Evolutionary conservation across 2,329 filamentous ascomycete genomes (phyloP), one percentile per base, ranked within the genome.

Genomic region (Diaporthe sp.): DNA sequence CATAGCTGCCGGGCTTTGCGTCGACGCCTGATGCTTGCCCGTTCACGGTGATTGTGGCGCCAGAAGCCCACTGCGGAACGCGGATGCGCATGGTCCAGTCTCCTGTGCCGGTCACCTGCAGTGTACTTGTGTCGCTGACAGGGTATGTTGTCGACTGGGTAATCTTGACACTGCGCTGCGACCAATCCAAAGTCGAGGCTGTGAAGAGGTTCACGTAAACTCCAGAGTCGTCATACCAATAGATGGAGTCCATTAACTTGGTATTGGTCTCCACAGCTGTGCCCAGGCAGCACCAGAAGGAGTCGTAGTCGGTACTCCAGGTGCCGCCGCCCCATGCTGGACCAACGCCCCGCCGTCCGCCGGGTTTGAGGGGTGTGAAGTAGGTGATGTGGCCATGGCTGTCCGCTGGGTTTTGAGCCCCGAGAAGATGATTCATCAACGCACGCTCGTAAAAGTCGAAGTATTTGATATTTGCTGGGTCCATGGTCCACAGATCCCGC

Each of bases 201-300:
- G 84, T 85, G 76, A 88, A 90, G 2, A 89, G 79, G 76, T 90
- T 90, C 49, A 90, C 84, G 73, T 86, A 89, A 0, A 90, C 82
- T 0, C 84, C 83, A 0, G 81, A 80, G 39, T 81, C 80, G 71
- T 87, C 84, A 61, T 86, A 82, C 61, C 85, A 88, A 81, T 90
- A 90, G 72, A 90, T 86, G 0, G 87, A 88, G 78, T 90, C 88
- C 82, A 86, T 86, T 15, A 89, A 79, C 79, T 89, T 89, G 0
- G 88, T 90, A 78, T 90, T 89, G 0, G 86, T 88, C 81, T 90
- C 88, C 2, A 90, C 75, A 0, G 84, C 86, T 0, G 88, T 89
- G 1, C 87, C 88, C 78, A 89, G 87, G 72, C 88, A 90, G 79
- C 88, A 90, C 88, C 88, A 90, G 79, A 89, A 88, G 0, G 86